phyloP scores from a whole-genome alignment of 2,329 filamentous ascomycete genomes.

The Dothistroma septosporum region DNA sequence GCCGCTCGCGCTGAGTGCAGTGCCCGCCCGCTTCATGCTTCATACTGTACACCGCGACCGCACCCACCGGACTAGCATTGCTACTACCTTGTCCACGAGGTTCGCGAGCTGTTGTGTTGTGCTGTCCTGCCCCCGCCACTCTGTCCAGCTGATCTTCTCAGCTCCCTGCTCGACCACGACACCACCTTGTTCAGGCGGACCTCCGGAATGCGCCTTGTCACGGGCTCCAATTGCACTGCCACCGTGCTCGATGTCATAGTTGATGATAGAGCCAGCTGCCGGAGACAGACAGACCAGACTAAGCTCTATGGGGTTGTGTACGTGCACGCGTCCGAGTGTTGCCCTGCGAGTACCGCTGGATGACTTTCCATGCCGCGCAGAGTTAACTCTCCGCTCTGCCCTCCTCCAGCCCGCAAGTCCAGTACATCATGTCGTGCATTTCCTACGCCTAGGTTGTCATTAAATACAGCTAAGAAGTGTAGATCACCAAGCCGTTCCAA shows the following conservation, averaged over 20 bases:
- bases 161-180: not conserved
- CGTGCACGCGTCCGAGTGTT: not conserved
- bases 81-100: no score
- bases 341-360: not conserved
- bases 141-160: no score
- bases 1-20: no score
- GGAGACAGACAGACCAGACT: not conserved
- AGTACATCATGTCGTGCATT: not conserved
- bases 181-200: not conserved
- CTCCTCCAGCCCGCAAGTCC: constrained; percentile 1
- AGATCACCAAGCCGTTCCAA: not conserved
- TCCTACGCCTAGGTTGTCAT: not conserved
- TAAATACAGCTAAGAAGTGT: not conserved
- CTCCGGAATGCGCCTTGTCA: not conserved
- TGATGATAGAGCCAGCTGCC: not conserved
- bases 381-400: not conserved
- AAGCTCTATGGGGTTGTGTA: not conserved
- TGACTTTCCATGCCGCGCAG: not conserved
- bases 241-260: not conserved
- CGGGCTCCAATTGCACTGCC: not conserved
- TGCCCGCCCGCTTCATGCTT: no score
- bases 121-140: no score
- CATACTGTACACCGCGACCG: no score
- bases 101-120: no score
- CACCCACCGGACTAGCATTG: no score